These are phyloP conservation scores for Arthroderma sp. DNA, from an alignment of 2,329 filamentous ascomycete species.

Conservation along the genomic window DNA sequence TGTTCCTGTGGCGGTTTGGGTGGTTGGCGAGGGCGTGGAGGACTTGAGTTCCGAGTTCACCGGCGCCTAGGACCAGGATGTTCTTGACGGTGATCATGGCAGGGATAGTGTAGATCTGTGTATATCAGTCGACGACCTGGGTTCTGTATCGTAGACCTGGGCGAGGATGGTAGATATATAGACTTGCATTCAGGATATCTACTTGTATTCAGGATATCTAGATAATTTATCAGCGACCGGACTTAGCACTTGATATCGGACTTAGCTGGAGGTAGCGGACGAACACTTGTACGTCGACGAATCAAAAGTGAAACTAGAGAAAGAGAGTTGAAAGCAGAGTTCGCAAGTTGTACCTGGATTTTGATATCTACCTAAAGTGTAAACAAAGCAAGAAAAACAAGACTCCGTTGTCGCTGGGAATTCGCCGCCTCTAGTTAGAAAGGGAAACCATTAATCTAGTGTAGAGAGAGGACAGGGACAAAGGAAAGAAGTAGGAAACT, in stretches of 20 bases:
- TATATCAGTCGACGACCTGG: no score
- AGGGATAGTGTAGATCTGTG: not conserved
- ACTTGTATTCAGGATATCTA: no score
- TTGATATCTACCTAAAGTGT: not conserved
- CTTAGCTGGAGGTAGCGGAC: no score
- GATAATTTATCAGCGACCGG: no score
- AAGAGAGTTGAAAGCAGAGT: no score
- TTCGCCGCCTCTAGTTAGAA: not conserved
- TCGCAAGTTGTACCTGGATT: not conserved
- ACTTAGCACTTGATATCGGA: no score
- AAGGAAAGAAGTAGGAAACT: not conserved
- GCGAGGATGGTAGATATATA: no score
- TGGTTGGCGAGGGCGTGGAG: conserved; percentile 37
- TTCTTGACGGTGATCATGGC: not conserved
- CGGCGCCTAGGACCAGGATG: conserved; percentile 10
- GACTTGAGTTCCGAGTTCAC: conserved; percentile 8
- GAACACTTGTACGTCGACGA: no score
- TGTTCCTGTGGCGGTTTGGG: conserved; percentile 24
- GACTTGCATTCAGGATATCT: no score
- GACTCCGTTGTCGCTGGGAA: not conserved
- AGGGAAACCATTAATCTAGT: not conserved
- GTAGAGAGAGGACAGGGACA: not conserved
- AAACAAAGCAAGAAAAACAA: not conserved
- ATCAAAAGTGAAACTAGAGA: no score
- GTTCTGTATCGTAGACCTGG: no score